Percentiles rank a stretch among this genome's conserved stretches.
Conservation (phyloP, 129 eudicot genomes). For the Apium graveolens region DNA sequence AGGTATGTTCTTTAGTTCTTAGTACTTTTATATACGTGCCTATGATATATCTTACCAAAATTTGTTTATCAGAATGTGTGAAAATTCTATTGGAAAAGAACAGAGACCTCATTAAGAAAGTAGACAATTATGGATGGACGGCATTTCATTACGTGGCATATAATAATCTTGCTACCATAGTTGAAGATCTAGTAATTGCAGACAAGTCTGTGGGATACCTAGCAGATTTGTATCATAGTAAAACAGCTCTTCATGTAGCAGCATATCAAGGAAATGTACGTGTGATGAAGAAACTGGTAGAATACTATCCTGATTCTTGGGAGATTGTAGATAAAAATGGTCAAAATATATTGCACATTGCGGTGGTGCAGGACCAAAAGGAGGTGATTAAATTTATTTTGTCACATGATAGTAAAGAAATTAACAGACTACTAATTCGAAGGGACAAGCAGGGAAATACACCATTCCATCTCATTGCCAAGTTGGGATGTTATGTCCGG, state of each 20-base stretch:
- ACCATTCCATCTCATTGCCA: constrained; percentile 12
- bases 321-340: not conserved
- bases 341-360: constrained; percentile 15
- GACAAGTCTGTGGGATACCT: not conserved
- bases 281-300: not conserved
- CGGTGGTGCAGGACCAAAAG: not conserved
- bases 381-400: not conserved
- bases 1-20: too few relatives aligned
- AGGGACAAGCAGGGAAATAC: constrained; percentile 15
- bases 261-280: not conserved
- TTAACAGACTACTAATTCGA: not conserved
- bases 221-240: not conserved
- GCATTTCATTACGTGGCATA: not conserved
- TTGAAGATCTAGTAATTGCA: not conserved
- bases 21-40: too few relatives aligned
- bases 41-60: not conserved
- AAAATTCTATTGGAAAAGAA: not conserved
- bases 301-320: constrained; percentile 3
- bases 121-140: not conserved
- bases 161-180: not conserved
- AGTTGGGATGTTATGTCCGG: not conserved
- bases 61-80: not conserved
- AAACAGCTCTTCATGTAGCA: constrained; percentile 4
- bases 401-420: not conserved
- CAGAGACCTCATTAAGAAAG: not conserved